Conservation (phyloP, 1,139 yeast species). For the Pneumocystis canis region DNA sequence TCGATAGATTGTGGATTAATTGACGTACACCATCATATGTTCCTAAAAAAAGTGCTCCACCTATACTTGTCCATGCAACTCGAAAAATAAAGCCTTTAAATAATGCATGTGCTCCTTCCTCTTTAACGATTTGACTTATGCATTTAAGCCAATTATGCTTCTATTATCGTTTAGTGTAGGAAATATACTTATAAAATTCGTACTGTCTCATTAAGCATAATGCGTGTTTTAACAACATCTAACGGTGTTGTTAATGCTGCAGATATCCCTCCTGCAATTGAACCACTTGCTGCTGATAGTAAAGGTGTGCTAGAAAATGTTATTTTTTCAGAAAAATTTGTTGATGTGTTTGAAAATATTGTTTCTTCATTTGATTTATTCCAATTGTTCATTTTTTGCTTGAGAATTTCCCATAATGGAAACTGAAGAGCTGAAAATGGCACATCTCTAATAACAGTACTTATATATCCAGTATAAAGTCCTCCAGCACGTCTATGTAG, state of each 20-base stretch:
- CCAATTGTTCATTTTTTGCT: constrained; percentile 37
- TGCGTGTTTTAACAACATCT: constrained; percentile 80
- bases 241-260: constrained; percentile 90
- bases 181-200: neutral
- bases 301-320: constrained; percentile 31
- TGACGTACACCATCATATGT: constrained; percentile 60
- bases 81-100: constrained; percentile 82
- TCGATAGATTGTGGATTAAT: neutral
- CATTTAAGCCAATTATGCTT: constrained; percentile 32
- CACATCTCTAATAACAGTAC: constrained; percentile 84
- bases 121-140: constrained; percentile 35
- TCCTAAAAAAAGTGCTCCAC: constrained; percentile 94
- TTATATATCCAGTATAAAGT: constrained; percentile 80
- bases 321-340: neutral
- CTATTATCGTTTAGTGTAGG: constrained; percentile 28
- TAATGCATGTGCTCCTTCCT: constrained; percentile 58
- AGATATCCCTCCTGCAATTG: constrained; percentile 85
- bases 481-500: constrained; percentile 56
- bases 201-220: constrained; percentile 44
- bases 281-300: constrained; percentile 88
- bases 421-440: constrained; percentile 93
- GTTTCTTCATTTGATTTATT: constrained; percentile 27
- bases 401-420: constrained; percentile 77
- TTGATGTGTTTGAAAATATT: neutral
- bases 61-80: constrained; percentile 94